These are phyloP conservation scores for Orbilia javanica DNA, from an alignment of 2,329 filamentous ascomycete genomes.

Conservation along the genomic window DNA sequence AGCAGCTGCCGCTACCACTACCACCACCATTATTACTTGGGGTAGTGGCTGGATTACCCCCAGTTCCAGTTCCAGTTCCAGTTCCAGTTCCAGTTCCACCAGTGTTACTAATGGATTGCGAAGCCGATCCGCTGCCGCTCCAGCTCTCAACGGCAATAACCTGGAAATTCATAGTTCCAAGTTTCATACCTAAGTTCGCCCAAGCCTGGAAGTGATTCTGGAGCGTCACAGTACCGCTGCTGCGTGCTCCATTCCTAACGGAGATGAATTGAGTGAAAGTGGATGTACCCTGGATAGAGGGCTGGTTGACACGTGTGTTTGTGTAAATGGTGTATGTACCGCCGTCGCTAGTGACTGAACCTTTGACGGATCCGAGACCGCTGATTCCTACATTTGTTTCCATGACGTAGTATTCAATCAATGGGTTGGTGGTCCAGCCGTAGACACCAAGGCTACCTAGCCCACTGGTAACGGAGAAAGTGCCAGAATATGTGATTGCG, in stretches of 20 bases:
- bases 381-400: conserved; percentile 66
- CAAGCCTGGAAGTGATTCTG: conserved; percentile 71
- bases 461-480: conserved; percentile 62
- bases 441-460: conserved; percentile 66
- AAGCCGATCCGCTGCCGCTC: conserved; percentile 68
- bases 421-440: conserved; percentile 66
- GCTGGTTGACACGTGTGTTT: conserved; percentile 66
- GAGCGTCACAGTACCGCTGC: conserved; percentile 69
- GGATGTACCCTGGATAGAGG: conserved; percentile 68
- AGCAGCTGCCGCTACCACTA: conserved; percentile 59
- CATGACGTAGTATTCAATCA: conserved; percentile 66
- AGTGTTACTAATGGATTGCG: conserved; percentile 66
- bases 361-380: conserved; percentile 64
- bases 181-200: conserved; percentile 67
- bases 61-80: conserved; percentile 2
- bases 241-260: conserved; percentile 68
- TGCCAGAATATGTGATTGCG: conserved; percentile 64
- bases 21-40: background rate
- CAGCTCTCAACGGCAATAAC: conserved; percentile 72
- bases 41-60: background rate
- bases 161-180: conserved; percentile 70
- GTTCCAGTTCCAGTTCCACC: conserved; percentile 23
- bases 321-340: conserved; percentile 66
- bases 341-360: conserved; percentile 65
- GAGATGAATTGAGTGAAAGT: conserved; percentile 72